Conservation (phyloP, 2,329 filamentous ascomycete species). For the Colletotrichum horii region DNA sequence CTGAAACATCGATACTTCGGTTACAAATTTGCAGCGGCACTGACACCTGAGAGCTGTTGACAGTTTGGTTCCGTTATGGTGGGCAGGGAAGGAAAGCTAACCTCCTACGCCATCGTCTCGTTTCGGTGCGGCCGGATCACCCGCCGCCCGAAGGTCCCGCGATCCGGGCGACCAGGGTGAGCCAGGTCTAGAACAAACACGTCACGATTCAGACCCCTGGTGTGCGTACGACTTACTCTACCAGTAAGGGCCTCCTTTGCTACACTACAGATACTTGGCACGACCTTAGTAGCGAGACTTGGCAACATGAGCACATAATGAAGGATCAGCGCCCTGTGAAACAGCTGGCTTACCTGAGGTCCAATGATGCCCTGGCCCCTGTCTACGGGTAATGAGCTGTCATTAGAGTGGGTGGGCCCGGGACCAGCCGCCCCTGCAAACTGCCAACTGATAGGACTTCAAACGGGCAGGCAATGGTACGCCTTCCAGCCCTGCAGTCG, state of each 20-base stretch:
- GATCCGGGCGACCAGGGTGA: neutral
- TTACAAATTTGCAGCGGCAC: rapidly evolving
- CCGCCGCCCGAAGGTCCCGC: neutral
- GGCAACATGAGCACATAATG: neutral
- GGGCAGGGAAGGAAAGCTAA: rapidly evolving
- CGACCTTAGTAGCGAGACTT: neutral
- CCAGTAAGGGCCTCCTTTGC: neutral
- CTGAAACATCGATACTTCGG: neutral
- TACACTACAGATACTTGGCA: neutral
- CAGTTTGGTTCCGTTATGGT: neutral
- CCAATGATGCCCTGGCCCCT: neutral
- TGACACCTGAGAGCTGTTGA: neutral
- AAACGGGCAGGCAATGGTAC: neutral
- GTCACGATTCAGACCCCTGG: neutral
- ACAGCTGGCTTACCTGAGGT: neutral
- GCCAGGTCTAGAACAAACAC: neutral
- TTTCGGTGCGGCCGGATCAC: neutral
- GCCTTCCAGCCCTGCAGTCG: neutral
- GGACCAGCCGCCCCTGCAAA: slow-evolving; percentile 3
- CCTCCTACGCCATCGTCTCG: neutral
- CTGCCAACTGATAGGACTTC: neutral
- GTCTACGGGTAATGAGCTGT: neutral
- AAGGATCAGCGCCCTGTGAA: neutral
- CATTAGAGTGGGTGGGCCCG: slow-evolving; percentile 2
- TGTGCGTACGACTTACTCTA: neutral